phyloP scores from a whole-genome alignment of 768 basidiomycete genomes.

The Lactifluus echinatus region DNA sequence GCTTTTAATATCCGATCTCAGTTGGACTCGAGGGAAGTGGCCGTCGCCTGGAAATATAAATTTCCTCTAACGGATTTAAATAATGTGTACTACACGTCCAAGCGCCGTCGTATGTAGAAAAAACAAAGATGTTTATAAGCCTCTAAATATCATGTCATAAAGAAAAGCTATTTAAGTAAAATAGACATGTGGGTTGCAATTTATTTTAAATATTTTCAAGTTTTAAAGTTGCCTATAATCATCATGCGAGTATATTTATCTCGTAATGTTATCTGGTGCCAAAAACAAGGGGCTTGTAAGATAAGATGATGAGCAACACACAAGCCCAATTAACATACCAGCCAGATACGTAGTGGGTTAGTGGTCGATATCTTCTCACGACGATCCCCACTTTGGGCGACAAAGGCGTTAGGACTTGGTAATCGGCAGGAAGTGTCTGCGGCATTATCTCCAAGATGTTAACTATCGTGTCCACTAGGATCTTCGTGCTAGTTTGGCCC shows the following conservation, averaged over 20 bases:
- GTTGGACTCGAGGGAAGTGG: not conserved
- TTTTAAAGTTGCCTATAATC: too few species aligned
- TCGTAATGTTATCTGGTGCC: too few species aligned
- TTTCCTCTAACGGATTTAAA: not conserved
- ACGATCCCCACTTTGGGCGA: slow-evolving; percentile 5
- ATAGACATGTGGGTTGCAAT: too few species aligned
- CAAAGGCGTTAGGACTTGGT: slow-evolving; percentile 8
- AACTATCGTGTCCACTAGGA: slow-evolving; percentile 2
- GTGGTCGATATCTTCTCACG: slow-evolving; percentile 12
- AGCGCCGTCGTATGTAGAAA: not conserved
- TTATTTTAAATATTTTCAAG: too few species aligned
- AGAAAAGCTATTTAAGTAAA: too few species aligned
- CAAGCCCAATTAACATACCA: slow-evolving; percentile 5
- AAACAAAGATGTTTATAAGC: not conserved
- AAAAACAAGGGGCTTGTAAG: too few species aligned
- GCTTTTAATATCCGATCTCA: not conserved
- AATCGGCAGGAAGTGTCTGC: slow-evolving; percentile 7
- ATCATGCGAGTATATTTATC: too few species aligned
- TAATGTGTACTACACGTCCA: not conserved
- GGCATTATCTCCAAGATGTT: slow-evolving; percentile 17
- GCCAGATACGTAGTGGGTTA: slow-evolving; percentile 11
- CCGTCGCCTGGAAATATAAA: not conserved
- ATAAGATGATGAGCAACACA: not conserved
- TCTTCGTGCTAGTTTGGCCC: slow-evolving; percentile 6
- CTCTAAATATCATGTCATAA: not conserved